phyloP scores from a whole-genome alignment of 225 moss, liverwort and hornwort genomes.

The Marchantia paleacea region DNA sequence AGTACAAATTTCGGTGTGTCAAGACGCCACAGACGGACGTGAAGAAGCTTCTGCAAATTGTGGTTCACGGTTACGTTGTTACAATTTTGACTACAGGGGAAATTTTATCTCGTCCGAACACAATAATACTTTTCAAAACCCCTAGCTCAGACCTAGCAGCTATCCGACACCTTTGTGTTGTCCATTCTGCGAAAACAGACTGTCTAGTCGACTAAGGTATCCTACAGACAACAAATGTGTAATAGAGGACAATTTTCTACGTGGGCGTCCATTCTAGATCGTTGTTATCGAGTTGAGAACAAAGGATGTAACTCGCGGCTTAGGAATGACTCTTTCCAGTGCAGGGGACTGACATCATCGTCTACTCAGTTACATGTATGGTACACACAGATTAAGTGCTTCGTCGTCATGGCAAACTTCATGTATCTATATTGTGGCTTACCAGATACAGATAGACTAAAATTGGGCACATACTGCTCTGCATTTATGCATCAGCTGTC shows the following conservation, averaged over 20 bases:
- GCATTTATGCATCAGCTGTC: constrained; percentile 20
- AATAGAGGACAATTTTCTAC: background rate
- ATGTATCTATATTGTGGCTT: background rate
- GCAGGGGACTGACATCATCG: background rate
- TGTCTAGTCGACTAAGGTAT: background rate
- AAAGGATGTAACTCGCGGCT: background rate
- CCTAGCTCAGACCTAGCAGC: background rate
- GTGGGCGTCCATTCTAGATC: background rate
- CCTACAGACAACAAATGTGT: background rate
- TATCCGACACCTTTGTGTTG: background rate
- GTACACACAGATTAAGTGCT: constrained; percentile 13
- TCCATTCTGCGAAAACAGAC: background rate
- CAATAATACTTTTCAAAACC: background rate
- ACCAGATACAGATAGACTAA: background rate
- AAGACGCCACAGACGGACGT: no score
- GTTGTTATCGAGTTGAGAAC: background rate
- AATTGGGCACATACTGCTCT: constrained; percentile 13
- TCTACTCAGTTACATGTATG: constrained; percentile 7
- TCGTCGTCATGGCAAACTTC: background rate
- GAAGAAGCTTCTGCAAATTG: background rate
- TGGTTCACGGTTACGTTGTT: background rate
- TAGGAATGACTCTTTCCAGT: background rate
- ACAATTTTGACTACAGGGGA: constrained; percentile 1
- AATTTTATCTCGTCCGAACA: background rate
- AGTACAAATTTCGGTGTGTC: no score